Base-by-base conservation (phyloP, 2,329 filamentous ascomycete genomes). In the Achaetomium macrosporum region DNA sequence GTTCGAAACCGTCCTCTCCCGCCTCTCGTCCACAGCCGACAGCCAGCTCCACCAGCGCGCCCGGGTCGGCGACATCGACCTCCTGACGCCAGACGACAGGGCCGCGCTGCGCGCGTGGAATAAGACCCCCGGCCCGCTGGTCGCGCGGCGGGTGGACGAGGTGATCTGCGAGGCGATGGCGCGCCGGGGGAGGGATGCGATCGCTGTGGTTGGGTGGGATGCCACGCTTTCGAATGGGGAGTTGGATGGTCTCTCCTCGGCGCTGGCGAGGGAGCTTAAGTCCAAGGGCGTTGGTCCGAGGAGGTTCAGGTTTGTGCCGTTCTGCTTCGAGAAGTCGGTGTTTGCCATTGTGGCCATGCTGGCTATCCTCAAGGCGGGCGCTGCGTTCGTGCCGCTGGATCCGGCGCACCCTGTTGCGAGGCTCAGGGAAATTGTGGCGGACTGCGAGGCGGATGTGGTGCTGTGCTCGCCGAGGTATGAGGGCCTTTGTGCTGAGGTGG, bases 331-430 rank as follows among this genome's bases (percentile, higher is more conserved):
- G n/a, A 65, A 64, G 52, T 64, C 62, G 15, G 35, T 51, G 1
- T 55, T 54, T 49, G 57, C 61, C 17, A 51, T 64, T 1, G 58
- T 65, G 10, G 57, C 59, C 5, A 58, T 67, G 45, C 47, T 66
- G n/a, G 64, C 59, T 19, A 56, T 66, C 30, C 57, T 66, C 43
- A 64, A 63, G 45, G 56, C 61, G 12, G 65, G 65, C 11, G 64
- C 60, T 5, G 65, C 62, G 10, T 67, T 64, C 53, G 63, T 66
- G 9, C 63, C 63, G 0, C 55, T 66, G 11, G 64, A 66, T 40
- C 57, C 60, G 11, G 52, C 50, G n/a, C 59, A 62, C 44, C 59
- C 60, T 2, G 52, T 59, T 1, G 49, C 43, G 6, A 50, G 60
- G 36, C 44, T 61, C n/a, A 39, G 40, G 15, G 59, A 58, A 16